Base-by-base conservation (phyloP, 2,329 filamentous ascomycete species). In the Cladophialophora immunda region DNA sequence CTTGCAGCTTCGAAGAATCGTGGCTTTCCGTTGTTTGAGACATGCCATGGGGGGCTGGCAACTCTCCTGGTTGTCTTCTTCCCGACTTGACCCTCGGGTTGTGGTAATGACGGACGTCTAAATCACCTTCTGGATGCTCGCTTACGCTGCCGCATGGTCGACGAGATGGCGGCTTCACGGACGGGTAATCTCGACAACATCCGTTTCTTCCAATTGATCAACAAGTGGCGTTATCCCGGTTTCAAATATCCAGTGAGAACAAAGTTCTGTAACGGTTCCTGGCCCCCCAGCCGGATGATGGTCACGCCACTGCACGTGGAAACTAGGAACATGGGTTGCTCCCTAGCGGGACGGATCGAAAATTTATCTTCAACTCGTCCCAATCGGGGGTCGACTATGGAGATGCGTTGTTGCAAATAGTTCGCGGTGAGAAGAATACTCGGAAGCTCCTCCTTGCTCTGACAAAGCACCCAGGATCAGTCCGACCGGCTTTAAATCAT, bases 401-500 rank as follows among this genome's bases (percentile, higher is more conserved):
- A 41, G 36, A 41, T 41, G 36, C 17, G 36, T n/a, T n/a, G 36
- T n/a, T 19, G 36, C 36, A 41, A 5, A 41, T 5, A 41, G 36
- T n/a, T n/a, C 36, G 15, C 36, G 36, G 36, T 41, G 36, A 17
- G 36, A 41, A 17, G 36, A n/a, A 41, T 41, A n/a, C 11, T 41
- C 36, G 36, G 36, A 41, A 41, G 36, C 36, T n/a, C 36, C 36
- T 41, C 36, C 36, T 41, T 15, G 36, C 11, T 17, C 36, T 41
- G 36, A 41, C 36, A 41, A 41, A 41, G 36, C 36, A n/a, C 36
- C 15, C 36, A 41, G 36, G 17, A n/a, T 32, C 32, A 34, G 32
- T 13, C n/a, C n/a, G n/a, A n/a, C n/a, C 4, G 45, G 19, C 45
- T 50, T 50, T 25, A 50, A 50, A 50, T 50, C 45, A 50, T 50